A percentile compares a stretch with the other conserved stretches of the same genome.
These are phyloP conservation scores for Ormosia semicastrata DNA, from an alignment of 306 rosid genomes.

Conservation along the genomic window DNA sequence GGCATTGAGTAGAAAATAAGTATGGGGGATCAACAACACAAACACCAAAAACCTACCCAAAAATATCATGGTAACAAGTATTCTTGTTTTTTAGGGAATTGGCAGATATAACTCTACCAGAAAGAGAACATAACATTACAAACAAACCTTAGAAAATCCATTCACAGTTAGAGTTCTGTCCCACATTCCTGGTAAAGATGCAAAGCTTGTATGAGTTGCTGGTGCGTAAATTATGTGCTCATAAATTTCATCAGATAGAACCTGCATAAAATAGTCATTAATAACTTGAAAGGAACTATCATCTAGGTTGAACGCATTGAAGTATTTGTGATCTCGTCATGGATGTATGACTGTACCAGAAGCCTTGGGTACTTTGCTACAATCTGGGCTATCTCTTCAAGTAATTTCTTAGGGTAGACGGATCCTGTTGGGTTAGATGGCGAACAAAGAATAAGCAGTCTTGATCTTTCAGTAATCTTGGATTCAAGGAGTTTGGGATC, in stretches of 20 bases:
- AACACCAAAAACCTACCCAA: not conserved
- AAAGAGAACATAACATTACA: not conserved
- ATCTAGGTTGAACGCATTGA: not conserved
- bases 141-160: slow-evolving; percentile 88
- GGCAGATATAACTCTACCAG: not conserved
- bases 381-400: slow-evolving; percentile 79
- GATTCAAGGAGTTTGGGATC: slow-evolving; percentile 81
- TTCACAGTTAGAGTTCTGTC: slow-evolving; percentile 90
- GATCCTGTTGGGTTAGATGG: slow-evolving; percentile 99
- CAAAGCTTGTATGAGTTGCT: slow-evolving; percentile 92
- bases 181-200: slow-evolving; percentile 97
- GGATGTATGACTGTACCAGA: slow-evolving; percentile 57
- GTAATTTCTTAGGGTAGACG: slow-evolving; percentile 82
- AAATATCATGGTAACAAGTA: not conserved
- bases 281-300: slow-evolving; percentile 19
- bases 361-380: slow-evolving; percentile 96
- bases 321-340: not conserved
- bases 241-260: slow-evolving; percentile 84
- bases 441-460: slow-evolving; percentile 84
- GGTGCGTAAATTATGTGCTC: slow-evolving; percentile 97
- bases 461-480: slow-evolving; percentile 70
- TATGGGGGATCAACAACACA: not conserved
- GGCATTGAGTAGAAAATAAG: not conserved
- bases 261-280: slow-evolving; percentile 48
- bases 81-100: not conserved